Evolutionary conservation across 306 rosid species (phyloP), one percentile per base, ranked within the genome.

Genomic region (Cercis canadensis): DNA sequence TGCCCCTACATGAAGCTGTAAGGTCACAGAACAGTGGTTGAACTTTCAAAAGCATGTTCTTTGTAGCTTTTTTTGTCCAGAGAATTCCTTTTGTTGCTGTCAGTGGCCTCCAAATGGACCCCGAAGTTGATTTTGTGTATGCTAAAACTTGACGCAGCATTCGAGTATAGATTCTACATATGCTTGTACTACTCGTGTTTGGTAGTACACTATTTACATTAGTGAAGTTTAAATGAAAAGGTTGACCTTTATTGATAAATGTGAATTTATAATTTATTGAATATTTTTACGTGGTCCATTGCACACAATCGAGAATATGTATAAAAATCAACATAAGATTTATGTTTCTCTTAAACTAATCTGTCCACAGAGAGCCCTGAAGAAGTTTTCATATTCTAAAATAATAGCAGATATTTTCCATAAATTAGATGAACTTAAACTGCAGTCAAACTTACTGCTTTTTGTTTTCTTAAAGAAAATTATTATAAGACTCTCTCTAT

Each of bases 91-190:
- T 69, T 54, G 67, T 62, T 36, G 65, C 17, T n/a, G 31, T 47
- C 16, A 47, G 44, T 65, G 79, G 57, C 58, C 33, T 17, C 39
- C 40, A 17, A 18, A 14, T 71, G 46, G 46, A 13, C 52, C 57
- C 59, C 33, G 13, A 41, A 44, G 59, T 53, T 69, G 36, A 69
- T 73, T 72, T 53, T 33, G 32, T 44, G 34, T 21, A 53, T 67
- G 83, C 65, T 66, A 61, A 78, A 73, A 73, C 83, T 58, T 45
- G 75, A 44, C 60, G 65, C 56, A 44, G 71, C 75, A 40, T 59
- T 73, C 29, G 9, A 18, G 17, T 50, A 65, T 72, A 19, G 70
- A 73, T 72, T 78, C 74, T 50, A 52, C 29, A 24, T 40, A 59
- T 73, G 36, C 77, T 62, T 50, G 34, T 9, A 10, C 52, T 50